phyloP scores from a whole-genome alignment of 2,329 filamentous ascomycete genomes.

The Trichophyton equinum region DNA sequence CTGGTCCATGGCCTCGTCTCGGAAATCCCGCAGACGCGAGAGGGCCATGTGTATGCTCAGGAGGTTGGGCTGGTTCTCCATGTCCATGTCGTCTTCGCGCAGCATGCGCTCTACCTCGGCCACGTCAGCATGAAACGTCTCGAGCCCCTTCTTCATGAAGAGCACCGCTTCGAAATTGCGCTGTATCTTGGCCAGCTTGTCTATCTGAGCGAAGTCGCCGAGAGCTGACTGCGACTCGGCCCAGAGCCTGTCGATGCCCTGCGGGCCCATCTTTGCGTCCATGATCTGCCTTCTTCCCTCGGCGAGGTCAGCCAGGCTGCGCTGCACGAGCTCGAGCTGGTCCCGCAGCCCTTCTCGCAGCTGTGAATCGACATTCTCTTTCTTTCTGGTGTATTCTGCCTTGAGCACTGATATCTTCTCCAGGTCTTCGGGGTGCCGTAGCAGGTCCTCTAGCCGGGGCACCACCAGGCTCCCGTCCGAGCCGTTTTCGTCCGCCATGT shows the following conservation, averaged over 20 bases:
- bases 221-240: constrained; percentile 97
- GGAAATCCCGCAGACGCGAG: constrained; percentile 80
- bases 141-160: constrained; percentile 81
- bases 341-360: constrained; percentile 78
- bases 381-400: constrained; percentile 87
- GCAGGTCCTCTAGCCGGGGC: constrained; percentile 73
- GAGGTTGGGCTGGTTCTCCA: constrained; percentile 83
- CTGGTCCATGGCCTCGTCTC: constrained; percentile 94
- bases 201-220: constrained; percentile 86
- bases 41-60: constrained; percentile 83
- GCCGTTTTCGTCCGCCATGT: constrained; percentile 27
- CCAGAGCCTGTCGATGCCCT: constrained; percentile 95
- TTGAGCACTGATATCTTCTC: constrained; percentile 89
- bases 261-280: constrained; percentile 94
- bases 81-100: constrained; percentile 68
- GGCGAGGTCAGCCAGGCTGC: constrained; percentile 75
- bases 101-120: constrained; percentile 65
- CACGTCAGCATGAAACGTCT: constrained; percentile 71
- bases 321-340: constrained; percentile 87
- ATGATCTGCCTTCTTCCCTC: constrained; percentile 87
- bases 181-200: constrained; percentile 45
- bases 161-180: constrained; percentile 91
- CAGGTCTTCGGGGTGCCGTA: constrained; percentile 90
- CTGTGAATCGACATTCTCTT: constrained; percentile 78
- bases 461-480: constrained; percentile 52